phyloP scores from a whole-genome alignment of 768 basidiomycete species.

The Tephrocybe sp. region DNA sequence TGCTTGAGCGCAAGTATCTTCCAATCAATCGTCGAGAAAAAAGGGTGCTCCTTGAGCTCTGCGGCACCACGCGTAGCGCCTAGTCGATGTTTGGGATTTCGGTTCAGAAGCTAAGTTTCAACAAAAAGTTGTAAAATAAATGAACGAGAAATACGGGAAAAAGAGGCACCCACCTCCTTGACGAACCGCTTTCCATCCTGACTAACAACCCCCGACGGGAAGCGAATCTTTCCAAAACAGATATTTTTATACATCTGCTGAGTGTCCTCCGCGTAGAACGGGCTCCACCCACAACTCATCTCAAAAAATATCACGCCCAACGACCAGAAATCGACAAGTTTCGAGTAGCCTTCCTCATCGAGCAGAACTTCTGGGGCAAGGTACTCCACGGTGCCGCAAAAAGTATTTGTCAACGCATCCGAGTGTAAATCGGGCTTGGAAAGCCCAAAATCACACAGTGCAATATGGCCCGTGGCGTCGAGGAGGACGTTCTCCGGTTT shows the following conservation, averaged over 20 bases:
- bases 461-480: slow-evolving; percentile 97
- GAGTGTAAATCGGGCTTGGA: slow-evolving; percentile 94
- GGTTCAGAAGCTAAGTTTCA: slow-evolving; percentile 83
- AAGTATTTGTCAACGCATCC: slow-evolving; percentile 97
- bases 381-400: slow-evolving; percentile 98
- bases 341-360: slow-evolving; percentile 97
- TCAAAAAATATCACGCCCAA: slow-evolving; percentile 95
- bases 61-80: slow-evolving; percentile 89
- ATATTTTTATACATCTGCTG: slow-evolving; percentile 99
- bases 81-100: slow-evolving; percentile 96
- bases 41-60: slow-evolving; percentile 94
- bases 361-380: slow-evolving; percentile 98
- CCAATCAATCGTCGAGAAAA: slow-evolving; percentile 95
- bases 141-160: slow-evolving; percentile 6
- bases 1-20: slow-evolving; percentile 80
- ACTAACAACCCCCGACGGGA: slow-evolving; percentile 94
- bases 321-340: slow-evolving; percentile 98
- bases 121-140: too few species aligned
- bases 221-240: slow-evolving; percentile 98
- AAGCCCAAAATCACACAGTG: slow-evolving; percentile 96
- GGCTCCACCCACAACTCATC: slow-evolving; percentile 99
- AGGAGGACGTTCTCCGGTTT: slow-evolving; percentile 99
- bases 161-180: slow-evolving; percentile 75
- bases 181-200: slow-evolving; percentile 99
- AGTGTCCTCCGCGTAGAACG: slow-evolving; percentile 98